Percentiles rank a stretch among this genome's conserved stretches.
Evolutionary conservation across 208 protist species (phyloP).

Genomic region (Vickermania spadyakhi): DNA sequence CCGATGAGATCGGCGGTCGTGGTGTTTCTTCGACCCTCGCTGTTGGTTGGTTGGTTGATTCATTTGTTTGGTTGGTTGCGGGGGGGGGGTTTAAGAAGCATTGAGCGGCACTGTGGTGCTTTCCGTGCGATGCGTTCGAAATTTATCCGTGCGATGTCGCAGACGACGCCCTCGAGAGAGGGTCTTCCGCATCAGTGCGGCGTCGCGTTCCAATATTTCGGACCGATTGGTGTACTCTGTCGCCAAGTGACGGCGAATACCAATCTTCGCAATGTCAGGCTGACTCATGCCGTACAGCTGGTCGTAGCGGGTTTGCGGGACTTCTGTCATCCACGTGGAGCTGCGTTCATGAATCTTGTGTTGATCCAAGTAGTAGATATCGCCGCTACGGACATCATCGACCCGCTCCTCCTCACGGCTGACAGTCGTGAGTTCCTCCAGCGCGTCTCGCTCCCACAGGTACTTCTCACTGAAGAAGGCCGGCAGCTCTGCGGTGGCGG

Average conservation of each 20-base stretch:
- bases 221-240: conserved; percentile 72
- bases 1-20: too few species aligned
- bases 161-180: conserved; percentile 61
- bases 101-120: conserved; percentile 12
- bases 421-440: conserved; percentile 56
- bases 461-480: conserved; percentile 69
- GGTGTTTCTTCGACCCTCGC: too few species aligned
- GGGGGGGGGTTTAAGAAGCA: too few species aligned
- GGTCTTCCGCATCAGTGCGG: conserved; percentile 59
- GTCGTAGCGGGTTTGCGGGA: conserved; percentile 86
- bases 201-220: conserved; percentile 71
- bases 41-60: too few species aligned
- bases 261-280: conserved; percentile 76
- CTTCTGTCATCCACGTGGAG: conserved; percentile 78
- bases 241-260: conserved; percentile 74
- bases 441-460: conserved; percentile 60
- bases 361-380: conserved; percentile 74
- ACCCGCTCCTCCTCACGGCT: conserved; percentile 34
- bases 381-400: conserved; percentile 70
- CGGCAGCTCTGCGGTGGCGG: conserved; percentile 53
- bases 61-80: too few species aligned
- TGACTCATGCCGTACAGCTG: conserved; percentile 78
- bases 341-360: conserved; percentile 66
- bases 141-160: conserved; percentile 55
- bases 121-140: conserved; percentile 69